These are phyloP conservation scores for Trichophyton schoenleinii DNA, from an alignment of 2,329 filamentous ascomycete genomes.

Conservation along the genomic window DNA sequence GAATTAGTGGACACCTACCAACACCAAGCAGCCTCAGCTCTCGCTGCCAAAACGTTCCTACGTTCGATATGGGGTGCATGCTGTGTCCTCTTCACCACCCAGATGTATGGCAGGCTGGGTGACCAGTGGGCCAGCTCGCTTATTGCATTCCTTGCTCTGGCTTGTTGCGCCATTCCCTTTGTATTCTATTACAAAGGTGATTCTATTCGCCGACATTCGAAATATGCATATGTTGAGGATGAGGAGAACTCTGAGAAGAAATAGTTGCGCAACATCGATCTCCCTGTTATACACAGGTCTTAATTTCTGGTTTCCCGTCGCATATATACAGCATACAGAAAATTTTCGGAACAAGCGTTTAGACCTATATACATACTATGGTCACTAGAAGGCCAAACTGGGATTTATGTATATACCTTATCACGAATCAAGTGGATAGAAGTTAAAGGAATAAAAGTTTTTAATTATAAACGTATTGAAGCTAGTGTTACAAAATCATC, in stretches of 20 bases:
- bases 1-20: constrained; percentile 50
- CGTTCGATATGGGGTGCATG: constrained; percentile 68
- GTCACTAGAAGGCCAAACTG: not conserved
- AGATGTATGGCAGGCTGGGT: constrained; percentile 63
- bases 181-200: constrained; percentile 69
- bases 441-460: not conserved
- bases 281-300: too few species aligned
- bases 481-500: not conserved
- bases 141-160: constrained; percentile 60
- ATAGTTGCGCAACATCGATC: not conserved
- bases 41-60: constrained; percentile 71
- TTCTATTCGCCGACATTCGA: constrained; percentile 53
- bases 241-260: constrained; percentile 30
- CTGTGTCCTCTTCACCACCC: constrained; percentile 65
- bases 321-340: too few species aligned
- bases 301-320: too few species aligned
- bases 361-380: not conserved
- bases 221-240: constrained; percentile 56
- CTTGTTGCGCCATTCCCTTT: constrained; percentile 72
- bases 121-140: constrained; percentile 65
- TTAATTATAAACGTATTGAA: not conserved
- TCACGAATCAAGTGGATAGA: not conserved
- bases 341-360: too few species aligned
- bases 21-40: constrained; percentile 65
- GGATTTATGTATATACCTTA: not conserved